Conservation (phyloP, 225 moss, liverwort and hornwort genomes). For the Bryum argenteum region DNA sequence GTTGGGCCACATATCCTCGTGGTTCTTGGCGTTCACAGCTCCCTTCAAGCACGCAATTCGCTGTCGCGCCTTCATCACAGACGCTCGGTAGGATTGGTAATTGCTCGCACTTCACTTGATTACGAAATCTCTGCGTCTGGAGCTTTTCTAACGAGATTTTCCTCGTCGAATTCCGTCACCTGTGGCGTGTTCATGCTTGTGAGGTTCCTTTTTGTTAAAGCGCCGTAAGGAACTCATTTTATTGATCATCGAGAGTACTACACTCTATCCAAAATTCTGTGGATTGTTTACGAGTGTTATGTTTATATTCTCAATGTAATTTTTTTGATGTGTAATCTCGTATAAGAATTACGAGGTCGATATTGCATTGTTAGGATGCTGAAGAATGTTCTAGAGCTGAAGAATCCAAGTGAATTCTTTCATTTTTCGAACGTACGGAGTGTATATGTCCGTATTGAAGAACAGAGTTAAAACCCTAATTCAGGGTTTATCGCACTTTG, state of each 20-base stretch:
- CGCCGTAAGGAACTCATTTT: background rate
- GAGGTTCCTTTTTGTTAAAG: slow-evolving; percentile 1
- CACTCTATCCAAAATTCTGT: background rate
- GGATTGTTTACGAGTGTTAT: too few species aligned
- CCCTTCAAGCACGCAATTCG: background rate
- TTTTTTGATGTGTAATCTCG: background rate
- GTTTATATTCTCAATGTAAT: background rate
- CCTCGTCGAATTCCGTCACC: background rate
- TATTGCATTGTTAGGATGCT: background rate
- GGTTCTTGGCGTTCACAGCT: slow-evolving; percentile 1
- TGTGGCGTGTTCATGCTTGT: background rate
- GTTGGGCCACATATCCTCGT: slow-evolving; percentile 27
- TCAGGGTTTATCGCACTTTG: slow-evolving; percentile 28
- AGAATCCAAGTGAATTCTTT: background rate
- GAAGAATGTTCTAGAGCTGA: background rate
- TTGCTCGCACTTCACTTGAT: background rate
- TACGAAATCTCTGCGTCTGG: background rate
- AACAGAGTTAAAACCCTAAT: slow-evolving; percentile 27
- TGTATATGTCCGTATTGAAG: background rate
- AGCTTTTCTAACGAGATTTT: background rate
- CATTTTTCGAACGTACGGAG: background rate
- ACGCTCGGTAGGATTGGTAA: slow-evolving; percentile 11
- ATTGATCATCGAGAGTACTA: too few species aligned
- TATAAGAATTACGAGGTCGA: background rate
- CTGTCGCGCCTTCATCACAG: background rate